Evolutionary conservation across 2,329 filamentous ascomycete species (phyloP).

Genomic region (Pezicula radicicola): DNA sequence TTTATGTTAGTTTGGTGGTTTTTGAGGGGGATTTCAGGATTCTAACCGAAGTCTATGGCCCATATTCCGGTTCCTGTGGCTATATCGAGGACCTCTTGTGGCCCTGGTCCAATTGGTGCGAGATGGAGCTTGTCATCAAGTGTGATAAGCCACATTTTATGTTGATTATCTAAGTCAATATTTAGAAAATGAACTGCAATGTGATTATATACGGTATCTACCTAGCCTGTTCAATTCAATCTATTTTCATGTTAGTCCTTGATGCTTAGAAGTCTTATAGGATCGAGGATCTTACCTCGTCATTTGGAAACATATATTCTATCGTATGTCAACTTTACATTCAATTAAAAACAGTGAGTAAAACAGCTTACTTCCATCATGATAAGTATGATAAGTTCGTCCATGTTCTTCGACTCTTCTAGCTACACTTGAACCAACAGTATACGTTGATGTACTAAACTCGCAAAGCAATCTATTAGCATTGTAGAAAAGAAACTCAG

Average conservation of each 20-base stretch:
- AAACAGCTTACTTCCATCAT: constrained; percentile 5
- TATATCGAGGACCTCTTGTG: constrained; percentile 29
- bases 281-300: not conserved
- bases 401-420: constrained; percentile 6
- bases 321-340: not conserved
- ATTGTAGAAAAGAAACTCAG: not conserved
- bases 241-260: not conserved
- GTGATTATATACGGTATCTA: not conserved
- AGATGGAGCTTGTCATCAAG: constrained; percentile 2
- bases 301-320: constrained; percentile 7
- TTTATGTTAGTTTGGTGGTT: not conserved
- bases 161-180: constrained; percentile 1
- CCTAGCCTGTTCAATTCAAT: constrained; percentile 3
- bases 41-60: constrained; percentile 5
- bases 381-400: constrained; percentile 7
- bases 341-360: not conserved
- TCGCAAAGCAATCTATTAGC: not conserved
- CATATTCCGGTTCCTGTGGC: constrained; percentile 6
- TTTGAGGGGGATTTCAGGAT: not conserved
- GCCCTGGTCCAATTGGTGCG: constrained; percentile 15
- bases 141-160: constrained; percentile 4
- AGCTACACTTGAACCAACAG: constrained; percentile 4
- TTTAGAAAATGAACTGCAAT: not conserved
- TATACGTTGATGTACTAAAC: constrained; percentile 4
- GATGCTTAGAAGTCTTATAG: not conserved